These are phyloP conservation scores for Dryas integrifolia DNA, from an alignment of 331 rosid genomes.

Conservation along the genomic window DNA sequence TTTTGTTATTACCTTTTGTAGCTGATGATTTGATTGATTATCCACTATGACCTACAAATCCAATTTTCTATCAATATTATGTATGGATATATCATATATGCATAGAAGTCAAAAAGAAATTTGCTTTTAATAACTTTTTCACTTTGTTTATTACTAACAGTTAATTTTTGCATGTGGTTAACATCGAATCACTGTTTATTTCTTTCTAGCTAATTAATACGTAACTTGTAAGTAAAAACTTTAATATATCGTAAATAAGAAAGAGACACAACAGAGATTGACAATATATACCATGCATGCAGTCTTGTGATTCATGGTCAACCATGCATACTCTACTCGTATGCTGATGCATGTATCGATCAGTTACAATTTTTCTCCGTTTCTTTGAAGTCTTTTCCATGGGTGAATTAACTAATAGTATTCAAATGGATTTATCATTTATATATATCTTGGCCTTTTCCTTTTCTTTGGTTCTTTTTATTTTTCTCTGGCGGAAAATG, in stretches of 20 bases:
- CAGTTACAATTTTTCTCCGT: too few species aligned
- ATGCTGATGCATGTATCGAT: too few species aligned
- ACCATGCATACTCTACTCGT: too few species aligned
- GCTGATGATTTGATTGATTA: not conserved
- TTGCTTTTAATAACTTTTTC: not conserved
- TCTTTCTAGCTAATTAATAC: not conserved
- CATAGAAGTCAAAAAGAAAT: not conserved
- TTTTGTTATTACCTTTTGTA: not conserved
- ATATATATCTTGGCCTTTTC: not conserved
- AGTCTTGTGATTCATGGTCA: too few species aligned
- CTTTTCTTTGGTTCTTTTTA: not conserved
- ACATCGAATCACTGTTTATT: not conserved
- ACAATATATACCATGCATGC: too few species aligned
- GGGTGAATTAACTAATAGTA: not conserved
- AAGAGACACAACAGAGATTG: not conserved
- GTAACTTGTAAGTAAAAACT: not conserved
- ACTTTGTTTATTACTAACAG: not conserved
- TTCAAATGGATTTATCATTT: not conserved
- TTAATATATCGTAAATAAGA: not conserved
- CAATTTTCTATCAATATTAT: not conserved
- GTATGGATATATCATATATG: not conserved
- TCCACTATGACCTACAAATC: not conserved
- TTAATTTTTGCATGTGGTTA: not conserved
- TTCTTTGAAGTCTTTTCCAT: too few species aligned
- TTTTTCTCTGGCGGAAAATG: constrained; percentile 1